Evolutionary conservation across 2,329 filamentous ascomycete genomes (phyloP).

Genomic region (Phialophora expanda): DNA sequence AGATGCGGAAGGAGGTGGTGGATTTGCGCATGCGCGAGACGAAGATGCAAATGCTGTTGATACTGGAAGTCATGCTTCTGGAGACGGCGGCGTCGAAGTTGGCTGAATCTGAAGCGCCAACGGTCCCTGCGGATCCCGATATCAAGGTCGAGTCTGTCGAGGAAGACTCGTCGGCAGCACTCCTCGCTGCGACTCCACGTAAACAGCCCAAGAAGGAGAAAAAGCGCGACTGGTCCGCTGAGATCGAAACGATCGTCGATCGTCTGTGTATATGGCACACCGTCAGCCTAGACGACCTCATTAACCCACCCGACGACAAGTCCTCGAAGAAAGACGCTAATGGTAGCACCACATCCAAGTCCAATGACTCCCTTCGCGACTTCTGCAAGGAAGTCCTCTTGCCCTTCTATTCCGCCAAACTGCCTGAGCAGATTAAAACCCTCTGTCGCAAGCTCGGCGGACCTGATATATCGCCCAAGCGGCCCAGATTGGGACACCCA

Average conservation of each 20-base stretch:
- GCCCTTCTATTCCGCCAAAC: conserved; percentile 55
- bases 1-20: conserved; percentile 48
- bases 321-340: conserved; percentile 13
- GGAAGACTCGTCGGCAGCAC: conserved; percentile 30
- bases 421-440: conserved; percentile 54
- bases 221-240: conserved; percentile 49
- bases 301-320: conserved; percentile 40
- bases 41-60: conserved; percentile 56
- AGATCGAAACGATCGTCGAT: conserved; percentile 56
- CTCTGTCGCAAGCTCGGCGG: conserved; percentile 57
- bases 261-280: conserved; percentile 59
- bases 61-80: conserved; percentile 55
- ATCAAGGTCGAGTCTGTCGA: conserved; percentile 46
- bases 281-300: conserved; percentile 49
- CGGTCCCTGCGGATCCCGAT: conserved; percentile 48
- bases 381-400: conserved; percentile 58
- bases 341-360: conserved; percentile 32
- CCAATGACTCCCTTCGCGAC: conserved; percentile 54
- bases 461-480: conserved; percentile 45
- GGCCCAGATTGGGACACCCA: conserved; percentile 34
- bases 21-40: conserved; percentile 56
- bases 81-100: conserved; percentile 40
- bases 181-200: conserved; percentile 31
- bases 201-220: conserved; percentile 51
- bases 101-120: conserved; percentile 39